Base-by-base conservation (phyloP, 768 basidiomycete species). In the Lactarius trivialis region DNA sequence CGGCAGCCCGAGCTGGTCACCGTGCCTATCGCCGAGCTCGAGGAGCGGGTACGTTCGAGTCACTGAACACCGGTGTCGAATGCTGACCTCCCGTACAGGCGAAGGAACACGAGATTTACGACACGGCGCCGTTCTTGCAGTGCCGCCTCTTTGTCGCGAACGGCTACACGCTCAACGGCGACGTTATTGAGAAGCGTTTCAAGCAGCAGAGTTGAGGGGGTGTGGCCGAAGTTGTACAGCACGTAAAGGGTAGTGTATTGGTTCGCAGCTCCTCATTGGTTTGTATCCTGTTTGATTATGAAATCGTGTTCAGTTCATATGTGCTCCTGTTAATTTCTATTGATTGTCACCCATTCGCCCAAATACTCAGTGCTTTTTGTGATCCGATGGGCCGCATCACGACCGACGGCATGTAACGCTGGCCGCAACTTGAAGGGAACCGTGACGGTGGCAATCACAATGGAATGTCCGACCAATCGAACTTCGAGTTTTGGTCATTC, bases 51-150 rank as follows among this genome's bases (percentile, higher is more conserved):
- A 69, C 69, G 87, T 77, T 48, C 12, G 45, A 9, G 30, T 30
- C 12, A 14, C 36, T 11, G 9, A 36, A 11, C 12, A 36, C 36
- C 3, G 36, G 36, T 36, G 36, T 12, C 36, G 12, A 2, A 14
- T 36, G 5, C 43, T 45, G 43, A 45, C n/a, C 12, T 12, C 15
- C 37, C 14, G 4, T 37, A 37, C 67, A 96, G 93, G 92, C 94
- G 9, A 97, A 96, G 71, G 97, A 98, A 55, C 88, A 97, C 67
- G 97, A 99, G 66, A 98, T 98, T 55, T 98, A 88, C 70, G 95
- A 98, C 70, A 83, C 88, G 34, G 75, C 82, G 21, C 84, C 93
- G 5, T 99, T 98, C 84, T 73, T 97, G 70, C 81, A 78, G 36
- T 94, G 91, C 3, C 87, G 85, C 66, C 71, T 99, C 30, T 99